A percentile compares a stretch with the other conserved stretches of the same genome.
Conservation (phyloP, 257 asterid species). For the Solanum chmielewskii region DNA sequence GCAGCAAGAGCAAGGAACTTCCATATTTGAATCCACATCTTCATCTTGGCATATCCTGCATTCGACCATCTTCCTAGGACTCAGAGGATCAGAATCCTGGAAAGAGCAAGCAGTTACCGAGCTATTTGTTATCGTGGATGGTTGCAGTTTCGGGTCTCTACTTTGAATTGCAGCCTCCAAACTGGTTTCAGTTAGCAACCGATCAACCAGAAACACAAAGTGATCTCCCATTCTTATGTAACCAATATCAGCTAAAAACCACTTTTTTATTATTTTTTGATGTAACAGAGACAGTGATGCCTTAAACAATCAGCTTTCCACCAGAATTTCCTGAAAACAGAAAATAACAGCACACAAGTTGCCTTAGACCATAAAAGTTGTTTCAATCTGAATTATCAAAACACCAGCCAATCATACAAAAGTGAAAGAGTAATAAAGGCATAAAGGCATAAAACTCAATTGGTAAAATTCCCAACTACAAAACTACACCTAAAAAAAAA, state of each 20-base stretch:
- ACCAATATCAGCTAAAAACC: background rate
- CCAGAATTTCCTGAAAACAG: background rate
- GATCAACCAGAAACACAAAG: slow-evolving; percentile 89
- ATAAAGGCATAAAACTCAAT: background rate
- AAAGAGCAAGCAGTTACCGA: slow-evolving; percentile 15
- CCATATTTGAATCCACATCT: slow-evolving; percentile 72
- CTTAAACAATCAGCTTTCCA: background rate
- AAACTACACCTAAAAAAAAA: background rate
- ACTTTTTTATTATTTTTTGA: background rate
- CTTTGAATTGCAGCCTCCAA: slow-evolving; percentile 88
- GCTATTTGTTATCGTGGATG: slow-evolving; percentile 14
- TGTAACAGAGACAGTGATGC: background rate
- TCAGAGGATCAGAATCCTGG: slow-evolving; percentile 23
- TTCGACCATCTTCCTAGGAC: slow-evolving; percentile 65
- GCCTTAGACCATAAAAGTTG: background rate
- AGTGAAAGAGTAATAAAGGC: background rate
- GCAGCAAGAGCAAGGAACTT: slow-evolving; percentile 90
- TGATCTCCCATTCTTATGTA: slow-evolving; percentile 74
- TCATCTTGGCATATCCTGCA: slow-evolving; percentile 99
- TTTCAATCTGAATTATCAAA: background rate
- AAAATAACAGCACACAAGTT: background rate
- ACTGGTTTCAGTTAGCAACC: slow-evolving; percentile 88
- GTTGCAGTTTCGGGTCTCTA: slow-evolving; percentile 31
- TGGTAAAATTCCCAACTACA: background rate
- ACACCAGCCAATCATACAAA: background rate